Base-by-base conservation (phyloP, 2,329 filamentous ascomycete genomes). In the Aspergillus flavus region DNA sequence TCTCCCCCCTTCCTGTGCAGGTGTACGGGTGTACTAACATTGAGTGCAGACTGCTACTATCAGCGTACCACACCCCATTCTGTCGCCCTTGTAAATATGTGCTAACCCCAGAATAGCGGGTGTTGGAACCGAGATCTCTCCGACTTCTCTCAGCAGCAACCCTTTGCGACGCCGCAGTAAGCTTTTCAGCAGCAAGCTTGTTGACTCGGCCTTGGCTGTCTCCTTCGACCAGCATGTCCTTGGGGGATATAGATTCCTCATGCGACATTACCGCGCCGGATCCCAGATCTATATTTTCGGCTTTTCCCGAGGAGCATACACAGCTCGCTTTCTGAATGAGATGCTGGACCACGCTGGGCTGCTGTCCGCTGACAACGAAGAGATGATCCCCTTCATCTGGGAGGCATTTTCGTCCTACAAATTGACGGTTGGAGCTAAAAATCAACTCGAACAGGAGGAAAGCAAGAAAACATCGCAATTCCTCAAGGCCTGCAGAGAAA, bases 281-380 rank as follows among this genome's bases (percentile, higher is more conserved):
- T 57, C 61, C 6, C 59, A 62, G n/a, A 68, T 72, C 58, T 69
- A 71, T 58, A 62, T 71, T 12, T 72, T 72, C 41, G 70, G 70
- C 0, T 72, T 72, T 55, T 69, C 67, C 1, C 69, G 70, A 11
- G 70, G 70, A 14, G 69, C 70, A 6, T 72, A 72, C 61, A 69
- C 68, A 0, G 70, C 70, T 14, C 68, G 69, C 1, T 69, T 70
- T 58, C 66, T 71, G 6, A 69, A 69, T 39, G 68, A 70, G 12
- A 68, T 71, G 65, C 62, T 71, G 41, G 67, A 70, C 53, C 65
- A 63, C 30, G 57, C 68, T 7, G 69, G 69, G 0, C 61, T 71
- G 9, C 58, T 70, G 10, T 63, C 62, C 4, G 63, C 63, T 3
- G 69, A 69, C 34, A 71, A 71, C 48, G 68, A 71, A 21, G 68